Percentiles rank a stretch among this genome's conserved stretches.
phyloP scores from a whole-genome alignment of 2,329 filamentous ascomycete genomes.

The Lachnellula suecica region DNA sequence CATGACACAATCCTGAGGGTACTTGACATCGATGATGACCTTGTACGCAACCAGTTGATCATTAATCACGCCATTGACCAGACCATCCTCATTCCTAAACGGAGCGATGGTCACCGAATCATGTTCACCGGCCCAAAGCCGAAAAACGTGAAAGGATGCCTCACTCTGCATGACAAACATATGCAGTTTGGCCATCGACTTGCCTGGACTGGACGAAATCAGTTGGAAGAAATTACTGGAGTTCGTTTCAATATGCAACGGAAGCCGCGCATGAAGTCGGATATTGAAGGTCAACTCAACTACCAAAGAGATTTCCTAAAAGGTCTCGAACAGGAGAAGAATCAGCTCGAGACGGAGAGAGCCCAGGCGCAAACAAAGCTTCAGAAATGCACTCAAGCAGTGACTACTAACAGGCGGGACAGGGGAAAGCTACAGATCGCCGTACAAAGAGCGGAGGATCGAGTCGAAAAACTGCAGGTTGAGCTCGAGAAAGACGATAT shows the following conservation, averaged over 20 bases:
- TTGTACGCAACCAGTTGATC: constrained; percentile 78
- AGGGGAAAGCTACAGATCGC: constrained; percentile 51
- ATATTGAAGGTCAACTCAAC: constrained; percentile 65
- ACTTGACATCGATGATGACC: constrained; percentile 76
- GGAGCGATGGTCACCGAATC: constrained; percentile 64
- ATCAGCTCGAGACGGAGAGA: constrained; percentile 39
- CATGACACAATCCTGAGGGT: constrained; percentile 79
- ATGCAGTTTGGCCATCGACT: constrained; percentile 61
- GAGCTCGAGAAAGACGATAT: constrained; percentile 67
- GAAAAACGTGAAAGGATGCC: constrained; percentile 70
- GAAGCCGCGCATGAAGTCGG: constrained; percentile 74
- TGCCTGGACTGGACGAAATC: constrained; percentile 41
- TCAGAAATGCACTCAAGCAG: constrained; percentile 46
- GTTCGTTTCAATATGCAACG: constrained; percentile 34
- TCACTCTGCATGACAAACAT: constrained; percentile 64
- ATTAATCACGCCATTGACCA: constrained; percentile 85
- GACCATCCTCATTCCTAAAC: constrained; percentile 70
- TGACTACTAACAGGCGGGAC: constrained; percentile 48
- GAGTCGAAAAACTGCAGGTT: constrained; percentile 51
- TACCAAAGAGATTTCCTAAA: constrained; percentile 49
- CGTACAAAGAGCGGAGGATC: constrained; percentile 59
- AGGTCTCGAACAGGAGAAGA: constrained; percentile 55
- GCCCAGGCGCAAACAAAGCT: constrained; percentile 43
- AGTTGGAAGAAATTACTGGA: constrained; percentile 47
- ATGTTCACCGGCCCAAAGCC: constrained; percentile 63